Evolutionary conservation across 805 yeast genomes (phyloP).

Genomic region (Candida ficus): DNA sequence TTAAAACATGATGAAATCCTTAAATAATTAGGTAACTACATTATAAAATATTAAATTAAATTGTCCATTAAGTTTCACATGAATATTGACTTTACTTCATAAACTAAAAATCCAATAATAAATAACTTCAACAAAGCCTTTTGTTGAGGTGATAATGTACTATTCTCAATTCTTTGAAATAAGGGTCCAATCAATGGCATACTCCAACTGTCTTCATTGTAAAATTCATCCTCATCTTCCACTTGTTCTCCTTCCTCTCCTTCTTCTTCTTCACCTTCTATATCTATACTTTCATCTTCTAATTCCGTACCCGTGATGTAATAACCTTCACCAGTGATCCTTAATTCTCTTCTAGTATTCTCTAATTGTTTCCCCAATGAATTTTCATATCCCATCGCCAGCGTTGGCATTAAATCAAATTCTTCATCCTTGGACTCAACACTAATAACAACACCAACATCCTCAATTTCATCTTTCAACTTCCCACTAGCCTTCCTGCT

Average conservation of each 20-base stretch:
- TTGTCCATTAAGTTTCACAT: too few species aligned
- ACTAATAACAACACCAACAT: too few species aligned
- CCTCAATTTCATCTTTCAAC: too few species aligned
- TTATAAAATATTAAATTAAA: too few species aligned
- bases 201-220: not conserved
- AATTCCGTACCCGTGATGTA: slow-evolving; percentile 14
- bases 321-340: slow-evolving; percentile 23
- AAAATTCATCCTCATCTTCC: not conserved
- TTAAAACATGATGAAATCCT: too few species aligned
- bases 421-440: slow-evolving; percentile 14
- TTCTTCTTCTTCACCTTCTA: not conserved
- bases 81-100: not conserved
- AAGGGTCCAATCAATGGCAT: not conserved
- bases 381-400: slow-evolving; percentile 26
- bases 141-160: not conserved
- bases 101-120: not conserved
- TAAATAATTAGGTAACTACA: too few species aligned
- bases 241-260: not conserved
- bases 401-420: slow-evolving; percentile 23
- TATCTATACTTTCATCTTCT: too few species aligned
- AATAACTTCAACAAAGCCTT: not conserved
- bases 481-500: too few species aligned
- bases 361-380: slow-evolving; percentile 13
- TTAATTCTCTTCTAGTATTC: slow-evolving; percentile 17
- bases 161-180: too few species aligned